Base-by-base conservation (phyloP, 2,329 filamentous ascomycete species). In the Phialophora tarda region DNA sequence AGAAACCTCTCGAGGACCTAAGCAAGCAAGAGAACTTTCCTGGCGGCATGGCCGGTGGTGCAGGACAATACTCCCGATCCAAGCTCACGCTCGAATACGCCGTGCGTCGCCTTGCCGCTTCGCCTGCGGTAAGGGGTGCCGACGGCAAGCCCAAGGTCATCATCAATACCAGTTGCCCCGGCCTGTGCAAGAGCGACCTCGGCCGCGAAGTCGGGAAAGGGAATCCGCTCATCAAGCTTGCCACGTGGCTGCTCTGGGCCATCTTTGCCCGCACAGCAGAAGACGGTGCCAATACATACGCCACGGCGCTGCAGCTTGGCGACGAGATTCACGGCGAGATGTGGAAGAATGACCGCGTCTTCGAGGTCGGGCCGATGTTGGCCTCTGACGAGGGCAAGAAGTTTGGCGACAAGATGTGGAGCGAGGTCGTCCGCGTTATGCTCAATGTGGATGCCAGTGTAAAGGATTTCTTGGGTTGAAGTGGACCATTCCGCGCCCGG, bases 141-240 rank as follows among this genome's bases (percentile, higher is more conserved):
- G 73, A 78, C 41, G 78, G 78, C 4, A 75, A 75, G 1, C 67
- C 77, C 4, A 74, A 76, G 8, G 75, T 83, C 8, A 77, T 82
- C 41, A 75, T 82, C 64, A 82, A 81, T 54, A 79, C 80, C 0
- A 74, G 77, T 4, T 82, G 80, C 64, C 82, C 82, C 1, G 81
- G 81, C 0, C 72, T 82, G 32, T 82, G 80, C 68, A 74, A 69
- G 21, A 80, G 81, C 3, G 76, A 78, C 11, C 74, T 83, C 6
- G 77, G 77, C 2, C 77, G 81, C 8, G 75, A 81, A 50, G 65
- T 72, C 23, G 53, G 62, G 14, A 72, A 63, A 50, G 55, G 30
- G 11, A 66, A 63, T 68, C 55, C 76, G 0, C 62, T 77, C 2
- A 30, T 67, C 23, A 56, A 51, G 41, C 30, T 69, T n/a, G 5